A percentile compares a stretch with the other conserved stretches of the same genome.
phyloP scores from a whole-genome alignment of 768 basidiomycete species.

The Thelephora aurantiotincta region DNA sequence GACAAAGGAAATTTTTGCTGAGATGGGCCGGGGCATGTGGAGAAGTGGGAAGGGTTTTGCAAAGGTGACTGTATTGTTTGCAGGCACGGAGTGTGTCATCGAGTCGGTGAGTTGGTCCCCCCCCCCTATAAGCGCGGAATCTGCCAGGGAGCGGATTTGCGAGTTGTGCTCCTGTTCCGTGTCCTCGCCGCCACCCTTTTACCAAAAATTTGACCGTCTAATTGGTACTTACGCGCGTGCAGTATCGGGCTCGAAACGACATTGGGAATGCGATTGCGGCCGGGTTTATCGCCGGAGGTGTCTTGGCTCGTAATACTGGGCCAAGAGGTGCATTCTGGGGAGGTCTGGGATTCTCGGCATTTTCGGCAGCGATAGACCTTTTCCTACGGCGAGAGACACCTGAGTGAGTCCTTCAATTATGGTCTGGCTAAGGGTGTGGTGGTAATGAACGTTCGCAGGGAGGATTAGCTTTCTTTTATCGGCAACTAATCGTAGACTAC shows the following conservation, averaged over 20 bases:
- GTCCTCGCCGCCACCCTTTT: not conserved
- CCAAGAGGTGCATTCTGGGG: constrained; percentile 81
- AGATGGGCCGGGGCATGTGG: constrained; percentile 93
- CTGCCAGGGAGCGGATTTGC: not conserved
- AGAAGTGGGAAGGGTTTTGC: constrained; percentile 82
- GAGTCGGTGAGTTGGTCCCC: constrained; percentile 58
- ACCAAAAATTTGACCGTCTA: not conserved
- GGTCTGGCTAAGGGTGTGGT: not conserved
- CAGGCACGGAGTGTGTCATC: constrained; percentile 91
- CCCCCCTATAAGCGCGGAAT: not conserved
- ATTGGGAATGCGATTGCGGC: constrained; percentile 82
- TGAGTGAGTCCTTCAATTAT: constrained; percentile 36
- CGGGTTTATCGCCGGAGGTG: constrained; percentile 79
- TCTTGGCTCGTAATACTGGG: constrained; percentile 79
- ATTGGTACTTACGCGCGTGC: not conserved
- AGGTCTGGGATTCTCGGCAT: constrained; percentile 84
- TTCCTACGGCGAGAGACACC: constrained; percentile 71
- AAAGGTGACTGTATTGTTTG: constrained; percentile 86
- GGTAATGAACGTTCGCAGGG: not conserved
- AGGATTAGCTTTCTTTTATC: not conserved
- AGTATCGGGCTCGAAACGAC: constrained; percentile 97
- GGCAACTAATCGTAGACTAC: not conserved
- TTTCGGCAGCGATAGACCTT: constrained; percentile 82
- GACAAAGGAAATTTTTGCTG: constrained; percentile 72
- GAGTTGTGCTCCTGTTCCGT: not conserved